Base-by-base conservation (phyloP, 352 stramenopile species). In the Hyphochytrium catenoides region DNA sequence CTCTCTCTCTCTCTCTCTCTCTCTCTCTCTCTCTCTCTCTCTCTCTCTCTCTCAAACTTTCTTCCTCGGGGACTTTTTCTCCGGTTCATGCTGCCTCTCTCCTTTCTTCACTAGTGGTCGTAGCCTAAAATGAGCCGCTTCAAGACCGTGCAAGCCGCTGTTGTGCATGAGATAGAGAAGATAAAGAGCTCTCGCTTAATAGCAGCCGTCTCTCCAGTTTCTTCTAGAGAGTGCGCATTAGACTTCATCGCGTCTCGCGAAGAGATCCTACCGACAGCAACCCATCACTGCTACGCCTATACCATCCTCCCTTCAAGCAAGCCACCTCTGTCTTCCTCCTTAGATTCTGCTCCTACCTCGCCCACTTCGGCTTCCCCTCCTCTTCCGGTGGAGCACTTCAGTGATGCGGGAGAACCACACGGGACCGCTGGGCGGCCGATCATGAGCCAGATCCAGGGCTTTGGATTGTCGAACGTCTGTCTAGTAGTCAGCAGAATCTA, bases 151-250 rank as follows among this genome's bases (percentile, higher is more conserved):
- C 45, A 48, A 19, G 38, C 43, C 26, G 51, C 53, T 11, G 45
- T 77, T 34, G 57, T 76, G 52, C 47, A 73, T 34, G 63, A 81
- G 51, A 68, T 67, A 41, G 58, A 52, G 16, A 81, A 81, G 57
- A 63, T 62, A 47, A 81, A 76, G 48, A 60, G 62, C 38, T 79
- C 66, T 26, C 63, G 66, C 39, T 79, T 79, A 52, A 75, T 77
- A 44, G 52, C 60, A 4, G 61, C 59, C 3, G 59, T 51, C 20
- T 72, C 54, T 53, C 66, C 66, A 17, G 41, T 77, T 0, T 28
- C 17, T 30, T 54, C 48, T 18, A 55, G 59, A 1, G 26, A 46
- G 14, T 42, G 62, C 18, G 57, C 71, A 2, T 58, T 59, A 37
- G 48, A 51, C 18, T 45, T 62, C 34, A 42, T 79, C 23, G 56